Percentiles rank a stretch among this genome's conserved stretches.
Conservation (phyloP, 78 protist genomes). For the Polysphondylium violaceum region DNA sequence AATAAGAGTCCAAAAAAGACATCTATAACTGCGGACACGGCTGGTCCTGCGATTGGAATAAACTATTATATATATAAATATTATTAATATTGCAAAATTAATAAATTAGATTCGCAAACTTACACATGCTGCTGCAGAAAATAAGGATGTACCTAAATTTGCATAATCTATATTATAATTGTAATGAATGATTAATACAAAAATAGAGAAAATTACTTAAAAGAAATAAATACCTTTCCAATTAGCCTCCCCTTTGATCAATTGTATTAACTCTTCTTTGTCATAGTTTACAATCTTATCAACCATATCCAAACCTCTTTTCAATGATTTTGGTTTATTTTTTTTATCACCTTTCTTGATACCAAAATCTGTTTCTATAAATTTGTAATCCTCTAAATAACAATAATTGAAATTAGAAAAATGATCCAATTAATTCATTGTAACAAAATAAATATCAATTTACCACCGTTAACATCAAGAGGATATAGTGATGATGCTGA, state of each 20-base stretch:
- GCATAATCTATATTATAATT: background rate
- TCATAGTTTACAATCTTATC: background rate
- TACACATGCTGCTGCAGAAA: conserved; percentile 1
- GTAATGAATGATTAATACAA: no score
- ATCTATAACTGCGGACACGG: conserved; percentile 13
- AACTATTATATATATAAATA: conserved; percentile 3
- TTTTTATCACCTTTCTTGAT: background rate
- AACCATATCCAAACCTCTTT: conserved; percentile 13
- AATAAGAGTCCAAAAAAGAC: background rate
- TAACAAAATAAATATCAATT: background rate
- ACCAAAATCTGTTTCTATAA: background rate
- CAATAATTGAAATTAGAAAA: no score
- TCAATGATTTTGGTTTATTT: background rate
- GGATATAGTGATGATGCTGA: conserved; percentile 1
- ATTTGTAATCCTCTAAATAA: conserved; percentile 5
- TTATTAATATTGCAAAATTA: background rate
- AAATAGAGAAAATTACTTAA: background rate
- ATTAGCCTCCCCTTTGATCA: conserved; percentile 6
- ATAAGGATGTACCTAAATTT: background rate
- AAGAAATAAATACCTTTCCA: conserved; percentile 6
- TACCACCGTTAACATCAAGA: conserved; percentile 13
- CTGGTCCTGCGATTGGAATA: conserved; percentile 12
- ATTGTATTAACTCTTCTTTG: background rate
- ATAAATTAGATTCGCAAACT: background rate
- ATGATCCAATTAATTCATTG: background rate